Evolutionary conservation across 768 basidiomycete species (phyloP).

Genomic region (Boletus coccyginus): DNA sequence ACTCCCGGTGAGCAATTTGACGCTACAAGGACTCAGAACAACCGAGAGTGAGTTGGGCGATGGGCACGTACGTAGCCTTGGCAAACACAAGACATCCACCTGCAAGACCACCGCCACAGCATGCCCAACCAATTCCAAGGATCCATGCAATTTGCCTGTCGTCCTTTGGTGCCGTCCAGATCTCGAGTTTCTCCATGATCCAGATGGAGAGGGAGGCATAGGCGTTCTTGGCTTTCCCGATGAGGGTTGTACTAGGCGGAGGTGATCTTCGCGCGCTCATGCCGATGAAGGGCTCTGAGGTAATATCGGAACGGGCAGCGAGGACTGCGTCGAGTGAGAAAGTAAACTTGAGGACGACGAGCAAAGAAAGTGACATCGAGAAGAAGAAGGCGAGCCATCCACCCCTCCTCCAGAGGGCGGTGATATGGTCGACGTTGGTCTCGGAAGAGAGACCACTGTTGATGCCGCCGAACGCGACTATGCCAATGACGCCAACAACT

Average conservation of each 20-base stretch:
- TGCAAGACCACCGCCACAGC: slow-evolving; percentile 86
- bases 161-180: slow-evolving; percentile 73
- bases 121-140: slow-evolving; percentile 92
- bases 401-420: slow-evolving; percentile 77
- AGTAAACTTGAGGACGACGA: slow-evolving; percentile 64
- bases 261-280: slow-evolving; percentile 32
- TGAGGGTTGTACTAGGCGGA: slow-evolving; percentile 20
- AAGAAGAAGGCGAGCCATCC: slow-evolving; percentile 94
- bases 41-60: not conserved
- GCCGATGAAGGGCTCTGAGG: slow-evolving; percentile 50
- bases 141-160: slow-evolving; percentile 89
- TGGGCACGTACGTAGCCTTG: slow-evolving; percentile 35
- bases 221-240: slow-evolving; percentile 34
- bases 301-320: slow-evolving; percentile 64
- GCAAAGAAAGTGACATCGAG: slow-evolving; percentile 67
- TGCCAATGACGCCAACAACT: slow-evolving; percentile 81
- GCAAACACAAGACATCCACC: slow-evolving; percentile 89
- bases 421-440: slow-evolving; percentile 73
- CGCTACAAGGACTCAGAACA: slow-evolving; percentile 40
- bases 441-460: slow-evolving; percentile 75
- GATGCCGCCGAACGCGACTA: slow-evolving; percentile 83
- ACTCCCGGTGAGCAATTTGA: slow-evolving; percentile 74
- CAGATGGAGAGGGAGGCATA: slow-evolving; percentile 51
- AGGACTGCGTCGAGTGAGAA: slow-evolving; percentile 74
- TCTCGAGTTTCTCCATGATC: slow-evolving; percentile 63